A percentile compares a stretch with the other conserved stretches of the same genome.
Evolutionary conservation across 768 basidiomycete genomes (phyloP).

Genomic region (Leucocoprinus birnbaumii): DNA sequence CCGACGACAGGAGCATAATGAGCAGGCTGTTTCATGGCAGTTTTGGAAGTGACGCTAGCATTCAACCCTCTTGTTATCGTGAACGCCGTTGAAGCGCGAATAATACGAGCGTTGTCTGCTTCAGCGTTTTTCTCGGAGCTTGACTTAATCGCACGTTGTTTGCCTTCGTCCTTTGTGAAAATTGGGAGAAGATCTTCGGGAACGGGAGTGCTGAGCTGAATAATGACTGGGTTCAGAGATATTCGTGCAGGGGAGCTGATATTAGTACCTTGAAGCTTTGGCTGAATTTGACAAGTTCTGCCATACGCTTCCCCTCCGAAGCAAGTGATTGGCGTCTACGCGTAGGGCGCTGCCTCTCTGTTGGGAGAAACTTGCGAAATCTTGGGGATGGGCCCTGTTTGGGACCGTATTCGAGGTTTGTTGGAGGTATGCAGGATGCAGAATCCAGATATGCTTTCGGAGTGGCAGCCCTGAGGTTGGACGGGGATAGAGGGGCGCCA

Average conservation of each 20-base stretch:
- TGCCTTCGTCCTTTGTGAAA: slow-evolving; percentile 90
- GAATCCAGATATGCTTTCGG: too few relatives aligned
- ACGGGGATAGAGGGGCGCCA: too few relatives aligned
- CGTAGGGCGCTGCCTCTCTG: slow-evolving; percentile 85
- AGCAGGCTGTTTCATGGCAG: slow-evolving; percentile 21
- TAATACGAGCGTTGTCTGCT: slow-evolving; percentile 65
- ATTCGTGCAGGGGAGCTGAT: neutral
- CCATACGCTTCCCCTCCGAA: slow-evolving; percentile 89
- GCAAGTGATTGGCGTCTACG: slow-evolving; percentile 88
- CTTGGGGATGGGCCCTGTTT: slow-evolving; percentile 52
- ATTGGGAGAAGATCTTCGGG: slow-evolving; percentile 93
- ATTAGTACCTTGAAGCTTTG: slow-evolving; percentile 82
- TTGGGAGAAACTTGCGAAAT: slow-evolving; percentile 91
- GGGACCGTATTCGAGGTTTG: too few relatives aligned
- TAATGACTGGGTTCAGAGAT: neutral
- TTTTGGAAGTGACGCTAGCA: slow-evolving; percentile 21
- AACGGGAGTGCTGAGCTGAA: slow-evolving; percentile 88
- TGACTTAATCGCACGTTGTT: slow-evolving; percentile 79
- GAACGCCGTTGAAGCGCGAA: slow-evolving; percentile 57
- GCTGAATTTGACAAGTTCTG: slow-evolving; percentile 91
- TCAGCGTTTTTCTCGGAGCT: slow-evolving; percentile 69
- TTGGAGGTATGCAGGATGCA: too few relatives aligned
- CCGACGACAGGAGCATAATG: slow-evolving; percentile 21
- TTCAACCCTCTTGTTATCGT: slow-evolving; percentile 43
- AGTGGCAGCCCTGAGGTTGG: too few relatives aligned